Evolutionary conservation across 352 stramenopile species (phyloP).

Genomic region (Pythium chondricola): DNA sequence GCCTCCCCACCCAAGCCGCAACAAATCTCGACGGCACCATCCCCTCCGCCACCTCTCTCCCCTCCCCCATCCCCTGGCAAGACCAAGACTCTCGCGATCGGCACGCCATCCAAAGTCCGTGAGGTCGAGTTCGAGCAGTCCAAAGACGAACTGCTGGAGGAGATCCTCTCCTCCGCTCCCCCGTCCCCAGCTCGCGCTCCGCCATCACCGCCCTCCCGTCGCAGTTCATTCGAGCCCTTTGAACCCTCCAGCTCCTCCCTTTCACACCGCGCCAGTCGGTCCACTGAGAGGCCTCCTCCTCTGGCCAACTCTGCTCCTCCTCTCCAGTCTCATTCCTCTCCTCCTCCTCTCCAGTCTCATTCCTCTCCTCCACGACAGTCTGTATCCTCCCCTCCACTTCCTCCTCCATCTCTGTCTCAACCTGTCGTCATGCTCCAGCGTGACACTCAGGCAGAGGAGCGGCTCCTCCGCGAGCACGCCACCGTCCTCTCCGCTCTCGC

Average conservation of each 20-base stretch:
- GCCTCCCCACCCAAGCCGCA: constrained; percentile 10
- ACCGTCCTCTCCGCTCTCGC: background rate
- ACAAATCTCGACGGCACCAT: background rate
- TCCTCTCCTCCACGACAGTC: no score
- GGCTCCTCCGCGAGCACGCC: background rate
- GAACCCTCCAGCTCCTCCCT: background rate
- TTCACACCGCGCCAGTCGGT: constrained; percentile 3
- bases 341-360: no score
- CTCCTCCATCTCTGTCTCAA: no score
- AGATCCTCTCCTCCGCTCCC: constrained; percentile 31
- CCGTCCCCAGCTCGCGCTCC: constrained; percentile 4
- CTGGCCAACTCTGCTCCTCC: no score
- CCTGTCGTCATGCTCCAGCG: no score
- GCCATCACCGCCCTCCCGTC: constrained; percentile 14
- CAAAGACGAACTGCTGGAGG: constrained; percentile 60
- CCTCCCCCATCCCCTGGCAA: constrained; percentile 20
- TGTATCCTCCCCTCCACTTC: no score
- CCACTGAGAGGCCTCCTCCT: constrained; percentile 4
- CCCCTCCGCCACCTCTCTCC: background rate
- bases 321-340: no score
- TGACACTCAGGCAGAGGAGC: background rate
- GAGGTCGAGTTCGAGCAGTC: constrained; percentile 63
- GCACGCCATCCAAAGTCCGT: constrained; percentile 32
- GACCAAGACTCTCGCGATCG: constrained; percentile 28
- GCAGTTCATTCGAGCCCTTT: constrained; percentile 23